Conservation (phyloP, 2,329 filamentous ascomycete genomes). For the Apiospora pterosperma region DNA sequence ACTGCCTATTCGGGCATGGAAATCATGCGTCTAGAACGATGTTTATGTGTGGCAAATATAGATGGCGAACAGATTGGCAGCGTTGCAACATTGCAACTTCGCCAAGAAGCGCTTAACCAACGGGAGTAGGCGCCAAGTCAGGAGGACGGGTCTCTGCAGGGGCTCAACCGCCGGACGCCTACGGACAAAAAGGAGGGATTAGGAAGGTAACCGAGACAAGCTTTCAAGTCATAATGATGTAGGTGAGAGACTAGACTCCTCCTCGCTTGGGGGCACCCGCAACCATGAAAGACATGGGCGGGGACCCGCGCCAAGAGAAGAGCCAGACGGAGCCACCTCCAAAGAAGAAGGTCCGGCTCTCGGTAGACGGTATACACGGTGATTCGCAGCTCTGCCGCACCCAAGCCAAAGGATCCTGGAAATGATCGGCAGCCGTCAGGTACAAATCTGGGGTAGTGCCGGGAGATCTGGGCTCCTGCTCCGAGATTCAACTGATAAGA, state of each 20-base stretch:
- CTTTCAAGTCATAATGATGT: too few species aligned
- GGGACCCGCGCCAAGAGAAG: background rate
- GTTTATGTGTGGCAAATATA: background rate
- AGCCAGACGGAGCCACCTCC: background rate
- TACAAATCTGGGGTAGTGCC: background rate
- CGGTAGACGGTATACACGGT: background rate
- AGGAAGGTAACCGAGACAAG: background rate
- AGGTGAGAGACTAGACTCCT: background rate
- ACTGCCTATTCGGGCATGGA: background rate
- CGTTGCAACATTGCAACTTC: background rate
- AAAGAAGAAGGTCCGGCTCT: background rate
- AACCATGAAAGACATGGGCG: background rate
- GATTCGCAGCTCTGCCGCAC: background rate
- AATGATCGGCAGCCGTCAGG: background rate
- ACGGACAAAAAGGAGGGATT: background rate
- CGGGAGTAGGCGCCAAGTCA: background rate
- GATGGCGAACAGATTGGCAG: background rate
- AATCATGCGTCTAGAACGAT: background rate
- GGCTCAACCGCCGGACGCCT: background rate
- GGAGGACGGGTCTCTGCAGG: background rate
- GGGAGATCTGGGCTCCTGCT: background rate
- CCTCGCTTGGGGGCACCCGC: background rate
- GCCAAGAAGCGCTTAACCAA: background rate
- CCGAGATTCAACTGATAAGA: conserved; percentile 3
- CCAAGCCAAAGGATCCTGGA: background rate